Evolutionary conservation across 2,329 filamentous ascomycete species (phyloP).

Genomic region (Trichoderma atrobrunneum): DNA sequence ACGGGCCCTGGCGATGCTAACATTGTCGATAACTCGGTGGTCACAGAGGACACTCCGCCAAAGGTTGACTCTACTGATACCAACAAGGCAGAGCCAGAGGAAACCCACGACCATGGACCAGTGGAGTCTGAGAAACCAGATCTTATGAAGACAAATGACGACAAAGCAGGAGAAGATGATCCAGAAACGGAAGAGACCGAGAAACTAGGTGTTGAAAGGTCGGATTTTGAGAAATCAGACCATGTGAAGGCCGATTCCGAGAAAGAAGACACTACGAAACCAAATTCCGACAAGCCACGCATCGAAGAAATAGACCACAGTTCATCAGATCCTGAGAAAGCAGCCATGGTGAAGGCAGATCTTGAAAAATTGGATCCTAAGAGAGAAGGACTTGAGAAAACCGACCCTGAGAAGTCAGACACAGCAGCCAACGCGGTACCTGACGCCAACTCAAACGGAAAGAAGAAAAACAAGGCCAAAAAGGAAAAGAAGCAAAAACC

Average conservation of each 20-base stretch:
- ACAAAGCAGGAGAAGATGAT: neutral
- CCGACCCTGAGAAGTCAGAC: neutral
- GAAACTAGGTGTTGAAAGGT: neutral
- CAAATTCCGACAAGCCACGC: neutral
- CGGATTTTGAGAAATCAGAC: neutral
- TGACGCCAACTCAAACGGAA: neutral
- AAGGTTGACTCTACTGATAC: neutral
- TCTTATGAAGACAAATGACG: neutral
- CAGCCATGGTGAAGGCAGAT: neutral
- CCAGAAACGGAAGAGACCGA: neutral
- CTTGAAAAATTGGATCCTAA: neutral
- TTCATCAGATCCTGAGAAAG: neutral
- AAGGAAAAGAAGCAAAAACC: slow-evolving; percentile 13
- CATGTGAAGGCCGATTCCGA: neutral
- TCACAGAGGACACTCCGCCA: neutral
- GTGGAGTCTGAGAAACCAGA: neutral
- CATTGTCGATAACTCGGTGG: neutral
- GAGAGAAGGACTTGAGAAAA: neutral
- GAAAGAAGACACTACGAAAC: neutral
- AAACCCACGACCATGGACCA: neutral
- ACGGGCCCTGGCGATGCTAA: neutral
- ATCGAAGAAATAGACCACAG: neutral
- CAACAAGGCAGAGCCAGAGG: neutral
- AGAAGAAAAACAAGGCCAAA: neutral
- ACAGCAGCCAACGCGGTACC: neutral